A percentile compares a stretch with the other conserved stretches of the same genome.
Conservation (phyloP, 1,284 basidiomycete genomes). For the Austropuccinia psidii region DNA sequence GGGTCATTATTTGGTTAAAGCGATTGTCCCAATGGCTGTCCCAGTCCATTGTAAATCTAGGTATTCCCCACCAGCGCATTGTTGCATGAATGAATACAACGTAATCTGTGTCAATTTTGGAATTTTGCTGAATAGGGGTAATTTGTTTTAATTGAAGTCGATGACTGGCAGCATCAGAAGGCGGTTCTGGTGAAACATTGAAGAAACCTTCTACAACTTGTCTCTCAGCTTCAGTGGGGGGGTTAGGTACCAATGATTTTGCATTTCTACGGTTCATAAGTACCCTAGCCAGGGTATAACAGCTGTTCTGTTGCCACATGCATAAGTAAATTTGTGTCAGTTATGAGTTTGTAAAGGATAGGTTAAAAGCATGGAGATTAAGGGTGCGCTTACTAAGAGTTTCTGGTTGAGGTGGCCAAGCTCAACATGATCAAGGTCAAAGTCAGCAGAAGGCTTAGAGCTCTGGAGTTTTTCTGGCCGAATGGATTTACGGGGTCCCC, state of each 20-base stretch:
- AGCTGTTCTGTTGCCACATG: slow-evolving; percentile 26
- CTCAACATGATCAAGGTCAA: too few species aligned
- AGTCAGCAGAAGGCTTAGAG: too few species aligned
- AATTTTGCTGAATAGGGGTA: background rate
- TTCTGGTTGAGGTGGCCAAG: too few species aligned
- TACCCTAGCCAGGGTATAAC: slow-evolving; percentile 7
- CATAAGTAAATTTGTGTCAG: too few species aligned
- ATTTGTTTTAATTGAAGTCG: background rate
- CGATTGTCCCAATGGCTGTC: background rate
- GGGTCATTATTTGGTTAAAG: slow-evolving; percentile 26
- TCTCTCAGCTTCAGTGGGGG: background rate
- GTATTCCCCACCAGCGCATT: slow-evolving; percentile 26
- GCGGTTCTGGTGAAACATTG: background rate
- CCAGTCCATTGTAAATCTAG: slow-evolving; percentile 30
- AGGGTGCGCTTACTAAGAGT: too few species aligned
- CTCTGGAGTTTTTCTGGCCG: too few species aligned
- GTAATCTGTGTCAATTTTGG: slow-evolving; percentile 29
- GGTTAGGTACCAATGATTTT: background rate
- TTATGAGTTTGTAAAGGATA: too few species aligned
- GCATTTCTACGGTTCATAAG: slow-evolving; percentile 12
- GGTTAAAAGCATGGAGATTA: too few species aligned
- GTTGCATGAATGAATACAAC: slow-evolving; percentile 19
- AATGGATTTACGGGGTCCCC: too few species aligned
- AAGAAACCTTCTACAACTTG: slow-evolving; percentile 2
- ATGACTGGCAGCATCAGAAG: background rate